A percentile compares a stretch with the other conserved stretches of the same genome.
These are phyloP conservation scores for Logfia minima DNA, from an alignment of 129 eudicot genomes.

Conservation along the genomic window DNA sequence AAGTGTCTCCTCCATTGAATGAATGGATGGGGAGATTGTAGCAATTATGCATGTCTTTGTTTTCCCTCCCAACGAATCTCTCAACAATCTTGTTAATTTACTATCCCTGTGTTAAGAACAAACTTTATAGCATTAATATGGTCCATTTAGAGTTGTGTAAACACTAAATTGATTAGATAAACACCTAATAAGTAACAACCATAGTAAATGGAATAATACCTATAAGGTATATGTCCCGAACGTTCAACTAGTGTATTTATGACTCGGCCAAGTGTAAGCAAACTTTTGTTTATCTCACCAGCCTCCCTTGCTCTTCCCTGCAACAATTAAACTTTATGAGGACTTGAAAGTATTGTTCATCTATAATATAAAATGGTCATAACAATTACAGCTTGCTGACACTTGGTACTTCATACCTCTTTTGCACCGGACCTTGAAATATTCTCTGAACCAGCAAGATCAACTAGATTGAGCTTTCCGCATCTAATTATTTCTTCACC, in stretches of 20 bases:
- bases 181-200: not conserved
- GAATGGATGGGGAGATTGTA: constrained; percentile 88
- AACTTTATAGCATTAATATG: not conserved
- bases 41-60: constrained; percentile 98
- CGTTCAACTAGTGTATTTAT: constrained; percentile 95
- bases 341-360: not conserved
- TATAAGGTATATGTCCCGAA: constrained; percentile 95
- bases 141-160: not conserved
- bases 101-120: constrained; percentile 64
- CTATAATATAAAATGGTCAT: not conserved
- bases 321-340: constrained; percentile 16
- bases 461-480: constrained; percentile 90
- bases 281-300: constrained; percentile 96
- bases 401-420: constrained; percentile 54
- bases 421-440: constrained; percentile 97
- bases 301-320: constrained; percentile 99
- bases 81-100: constrained; percentile 85
- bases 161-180: not conserved
- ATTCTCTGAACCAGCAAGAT: constrained; percentile 99
- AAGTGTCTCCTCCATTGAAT: constrained; percentile 89
- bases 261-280: constrained; percentile 95
- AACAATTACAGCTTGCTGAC: not conserved
- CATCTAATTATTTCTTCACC: constrained; percentile 97
- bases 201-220: constrained; percentile 43
- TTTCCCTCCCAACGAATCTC: constrained; percentile 99